Evolutionary conservation across 208 protist genomes (phyloP), one percentile per base, ranked within the genome.

Genomic region (Leishmania mexicana): DNA sequence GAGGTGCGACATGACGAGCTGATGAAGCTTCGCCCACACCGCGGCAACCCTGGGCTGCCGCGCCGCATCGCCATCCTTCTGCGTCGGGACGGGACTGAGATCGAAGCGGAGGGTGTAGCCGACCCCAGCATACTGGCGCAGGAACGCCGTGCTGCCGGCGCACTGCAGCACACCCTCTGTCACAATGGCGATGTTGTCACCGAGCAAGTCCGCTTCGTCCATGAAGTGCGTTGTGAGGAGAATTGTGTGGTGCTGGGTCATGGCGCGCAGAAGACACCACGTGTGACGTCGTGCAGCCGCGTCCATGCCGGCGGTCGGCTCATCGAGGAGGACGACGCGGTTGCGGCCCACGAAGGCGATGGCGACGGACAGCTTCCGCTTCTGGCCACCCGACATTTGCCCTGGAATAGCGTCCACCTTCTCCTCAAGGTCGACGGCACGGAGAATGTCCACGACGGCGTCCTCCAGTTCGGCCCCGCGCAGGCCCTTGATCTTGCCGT

Each of bases 171-270:
- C 54, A 70, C 94, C 93, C 49, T 83, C 53, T 28, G 75, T 81
- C 78, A 99, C 86, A 64, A 99, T 98, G 15, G 89, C 97, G 70
- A 99, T 96, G 57, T 89, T 86, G 79, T 98, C 89, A 53, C 91
- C 90, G 1, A 99, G 89, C 38, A 96, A 76, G 82, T 99, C 98
- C 10, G 99, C 99, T 84, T 99, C 99, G 78, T 99, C 98, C 98
- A 99, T 99, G 84, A 91, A 98, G 84, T 99, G 98, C 35, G 96
- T 98, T 47, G 85, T 93, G 53, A 96, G 81, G 3, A 96, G 53
- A 99, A 97, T 92, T 42, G 90, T 94, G 83, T 70, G 88, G 17
- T 75, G 38, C 70, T 65, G 40, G 60, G 76, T 77, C 83, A 89
- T 87, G 47, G 77, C 75, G 0, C 90, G 79, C 47, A 93, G 81